Evolutionary conservation across 176 grass and related monocot genomes (phyloP).

Genomic region (Ampelocalamus luodianensis): DNA sequence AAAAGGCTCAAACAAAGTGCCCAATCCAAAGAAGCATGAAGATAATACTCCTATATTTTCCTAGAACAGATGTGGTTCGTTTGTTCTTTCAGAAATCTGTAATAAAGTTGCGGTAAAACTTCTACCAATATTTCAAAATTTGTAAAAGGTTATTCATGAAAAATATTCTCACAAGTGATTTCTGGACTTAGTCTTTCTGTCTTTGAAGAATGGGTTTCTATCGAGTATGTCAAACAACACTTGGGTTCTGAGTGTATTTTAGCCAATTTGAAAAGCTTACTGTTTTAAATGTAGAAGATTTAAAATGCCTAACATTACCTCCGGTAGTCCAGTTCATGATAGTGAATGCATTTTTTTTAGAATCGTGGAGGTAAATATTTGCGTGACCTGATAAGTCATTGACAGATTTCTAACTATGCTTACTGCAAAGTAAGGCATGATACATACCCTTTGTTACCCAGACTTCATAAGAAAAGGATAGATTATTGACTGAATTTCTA

Average conservation of each 20-base stretch:
- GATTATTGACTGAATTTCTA: too few species aligned
- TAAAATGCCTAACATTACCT: neutral
- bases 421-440: neutral
- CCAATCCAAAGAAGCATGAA: slow-evolving; percentile 9
- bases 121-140: neutral
- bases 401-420: neutral
- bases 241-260: neutral
- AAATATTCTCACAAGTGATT: neutral
- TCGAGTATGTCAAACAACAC: neutral
- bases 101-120: neutral
- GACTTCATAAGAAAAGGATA: slow-evolving; percentile 15
- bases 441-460: neutral
- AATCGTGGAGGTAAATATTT: neutral
- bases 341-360: neutral
- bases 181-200: neutral
- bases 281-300: neutral
- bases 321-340: neutral
- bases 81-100: neutral
- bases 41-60: neutral
- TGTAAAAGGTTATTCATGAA: neutral
- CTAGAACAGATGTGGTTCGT: neutral
- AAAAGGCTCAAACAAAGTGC: slow-evolving; percentile 29
- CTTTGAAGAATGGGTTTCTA: neutral
- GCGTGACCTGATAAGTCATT: neutral
- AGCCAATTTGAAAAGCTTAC: neutral